Conservation (phyloP, 2,329 filamentous ascomycete species). For the Fusarium coffeatum region DNA sequence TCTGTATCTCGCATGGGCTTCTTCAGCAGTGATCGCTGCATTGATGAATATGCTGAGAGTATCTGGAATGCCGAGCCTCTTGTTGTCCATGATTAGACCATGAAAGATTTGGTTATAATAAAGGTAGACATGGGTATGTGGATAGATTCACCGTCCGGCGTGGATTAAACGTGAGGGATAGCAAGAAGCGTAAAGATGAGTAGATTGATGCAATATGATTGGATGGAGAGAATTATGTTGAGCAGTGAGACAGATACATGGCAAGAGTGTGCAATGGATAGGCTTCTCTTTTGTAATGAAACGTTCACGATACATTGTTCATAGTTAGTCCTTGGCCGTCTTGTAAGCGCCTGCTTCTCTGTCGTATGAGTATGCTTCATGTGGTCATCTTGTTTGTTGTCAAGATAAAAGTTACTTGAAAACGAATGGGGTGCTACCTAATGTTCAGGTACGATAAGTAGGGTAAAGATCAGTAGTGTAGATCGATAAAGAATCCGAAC, state of each 20-base stretch:
- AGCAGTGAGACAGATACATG: conserved; percentile 11
- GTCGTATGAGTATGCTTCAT: background rate
- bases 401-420: background rate
- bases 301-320: conserved; percentile 17
- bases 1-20: conserved; percentile 96
- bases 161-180: conserved; percentile 3
- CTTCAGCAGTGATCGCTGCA: conserved; percentile 94
- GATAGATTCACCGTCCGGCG: conserved; percentile 28
- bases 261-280: conserved; percentile 22
- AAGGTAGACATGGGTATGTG: conserved; percentile 15
- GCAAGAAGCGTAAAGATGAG: conserved; percentile 10
- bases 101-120: conserved; percentile 6
- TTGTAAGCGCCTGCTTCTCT: background rate
- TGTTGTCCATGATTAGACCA: conserved; percentile 54
- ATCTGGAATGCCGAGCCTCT: conserved; percentile 98
- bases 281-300: conserved; percentile 31
- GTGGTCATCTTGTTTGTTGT: background rate
- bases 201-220: conserved; percentile 31
- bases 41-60: conserved; percentile 94
- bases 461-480: background rate
- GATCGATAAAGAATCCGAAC: background rate
- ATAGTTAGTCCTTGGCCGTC: background rate
- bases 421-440: background rate
- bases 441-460: background rate
- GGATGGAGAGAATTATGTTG: conserved; percentile 4